A percentile compares a stretch with the other conserved stretches of the same genome.
phyloP scores from a whole-genome alignment of 441 rosid genomes.

The Pelargonium cotyledonis region DNA sequence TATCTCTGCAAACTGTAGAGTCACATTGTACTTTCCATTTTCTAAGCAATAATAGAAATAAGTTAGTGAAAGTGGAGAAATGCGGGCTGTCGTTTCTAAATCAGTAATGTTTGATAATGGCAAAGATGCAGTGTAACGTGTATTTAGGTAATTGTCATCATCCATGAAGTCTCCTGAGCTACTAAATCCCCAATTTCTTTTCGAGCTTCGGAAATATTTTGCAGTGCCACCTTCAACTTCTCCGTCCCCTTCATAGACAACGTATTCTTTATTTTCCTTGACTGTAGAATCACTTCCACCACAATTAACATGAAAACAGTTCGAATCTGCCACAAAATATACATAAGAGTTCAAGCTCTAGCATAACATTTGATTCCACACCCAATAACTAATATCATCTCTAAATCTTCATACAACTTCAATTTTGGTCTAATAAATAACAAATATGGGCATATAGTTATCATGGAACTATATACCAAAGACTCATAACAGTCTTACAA shows the following conservation, averaged over 20 bases:
- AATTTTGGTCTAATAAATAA: no score
- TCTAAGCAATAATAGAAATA: constrained; percentile 56
- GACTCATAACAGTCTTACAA: no score
- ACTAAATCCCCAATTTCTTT: constrained; percentile 47
- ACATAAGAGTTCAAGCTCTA: background rate
- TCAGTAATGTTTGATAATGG: constrained; percentile 16
- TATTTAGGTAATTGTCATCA: constrained; percentile 20
- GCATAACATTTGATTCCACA: no score
- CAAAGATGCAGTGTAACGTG: constrained; percentile 15
- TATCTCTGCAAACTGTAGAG: constrained; percentile 52
- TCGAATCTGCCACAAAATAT: constrained; percentile 17
- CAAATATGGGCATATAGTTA: no score
- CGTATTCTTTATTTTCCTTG: constrained; percentile 3
- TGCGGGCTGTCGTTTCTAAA: constrained; percentile 44
- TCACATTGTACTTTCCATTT: constrained; percentile 48
- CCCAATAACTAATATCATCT: no score
- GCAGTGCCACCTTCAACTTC: constrained; percentile 31
- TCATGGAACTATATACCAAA: no score
- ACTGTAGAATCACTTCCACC: constrained; percentile 19
- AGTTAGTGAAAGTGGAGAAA: constrained; percentile 52
- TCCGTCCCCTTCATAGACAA: constrained; percentile 35
- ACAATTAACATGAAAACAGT: constrained; percentile 20
- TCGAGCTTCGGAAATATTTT: constrained; percentile 25
- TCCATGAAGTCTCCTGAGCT: constrained; percentile 46
- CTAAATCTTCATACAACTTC: no score